Evolutionary conservation across 2,329 filamentous ascomycete genomes (phyloP), one percentile per base, ranked within the genome.

Genomic region (Sporothrix inflata): DNA sequence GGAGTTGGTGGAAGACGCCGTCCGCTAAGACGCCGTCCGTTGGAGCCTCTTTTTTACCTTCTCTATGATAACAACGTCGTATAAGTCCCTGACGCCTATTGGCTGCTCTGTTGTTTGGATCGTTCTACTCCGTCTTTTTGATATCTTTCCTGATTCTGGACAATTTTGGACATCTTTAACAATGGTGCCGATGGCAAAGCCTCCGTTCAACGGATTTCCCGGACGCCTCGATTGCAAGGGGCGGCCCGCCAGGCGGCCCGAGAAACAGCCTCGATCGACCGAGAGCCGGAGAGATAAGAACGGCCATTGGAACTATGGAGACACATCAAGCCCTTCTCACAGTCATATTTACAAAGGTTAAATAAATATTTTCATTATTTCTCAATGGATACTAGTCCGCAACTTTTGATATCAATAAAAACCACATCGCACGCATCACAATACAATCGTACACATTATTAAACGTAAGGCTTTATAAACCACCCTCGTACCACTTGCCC

Each of bases 61-160:
- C 3, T n/a, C 27, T 30, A 63, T 47, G 70, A 71, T 71, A 71
- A 45, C 45, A 55, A 14, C 34, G 40, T 55, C 66, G 66, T 69
- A 57, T 57, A 69, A 69, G 49, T 42, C 30, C 47, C 55, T 11
- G 8, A 69, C 11, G 47, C 66, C 27, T n/a, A 69, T 69, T 69
- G 49, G 66, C 49, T 55, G n/a, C 34, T 30, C 6, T 40, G 1
- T 3, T 34, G 14, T 66, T 66, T 65, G 61, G 12, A 34, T 67
- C 21, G 27, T 30, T 40, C 27, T 2, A 3, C 30, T n/a, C 55
- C 30, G 53, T 21, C 30, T 21, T 21, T 40, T 21, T 21, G 34
- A 12, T 63, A 45, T 63, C 38, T 45, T 24, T 42, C n/a, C 40
- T 30, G 24, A n/a, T 9, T n/a, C 21, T 27, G 8, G 11, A 27